These are phyloP conservation scores for Pyrenophora seminiperda DNA, from an alignment of 2,329 filamentous ascomycete species.

Conservation along the genomic window DNA sequence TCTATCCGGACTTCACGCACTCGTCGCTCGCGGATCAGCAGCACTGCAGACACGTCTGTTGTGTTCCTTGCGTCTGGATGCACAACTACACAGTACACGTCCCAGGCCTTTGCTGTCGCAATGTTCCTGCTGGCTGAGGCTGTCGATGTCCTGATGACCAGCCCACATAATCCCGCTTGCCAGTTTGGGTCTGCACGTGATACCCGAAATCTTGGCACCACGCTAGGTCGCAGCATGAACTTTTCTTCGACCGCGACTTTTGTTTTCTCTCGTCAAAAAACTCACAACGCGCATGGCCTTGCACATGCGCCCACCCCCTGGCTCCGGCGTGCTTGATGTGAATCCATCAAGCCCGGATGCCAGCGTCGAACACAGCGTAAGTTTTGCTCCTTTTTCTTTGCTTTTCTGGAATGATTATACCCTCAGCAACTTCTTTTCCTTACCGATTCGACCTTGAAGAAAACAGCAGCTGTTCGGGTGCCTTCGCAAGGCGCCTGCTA, in stretches of 20 bases:
- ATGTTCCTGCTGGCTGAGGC: neutral
- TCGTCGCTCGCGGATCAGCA: neutral
- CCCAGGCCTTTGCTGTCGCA: neutral
- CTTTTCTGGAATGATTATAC: conserved; percentile 70
- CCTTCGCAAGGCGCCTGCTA: conserved; percentile 73
- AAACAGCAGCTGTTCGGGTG: conserved; percentile 67
- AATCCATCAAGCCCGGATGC: conserved; percentile 2
- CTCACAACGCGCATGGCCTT: neutral
- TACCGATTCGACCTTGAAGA: conserved; percentile 89
- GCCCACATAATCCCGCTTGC: conserved; percentile 15
- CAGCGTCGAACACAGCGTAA: conserved; percentile 11
- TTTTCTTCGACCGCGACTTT: conserved; percentile 23
- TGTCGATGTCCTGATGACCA: conserved; percentile 13
- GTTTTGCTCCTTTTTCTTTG: conserved; percentile 14
- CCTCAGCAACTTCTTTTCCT: conserved; percentile 81
- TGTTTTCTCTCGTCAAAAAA: no score
- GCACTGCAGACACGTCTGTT: neutral
- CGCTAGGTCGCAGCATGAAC: conserved; percentile 23
- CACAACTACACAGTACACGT: neutral
- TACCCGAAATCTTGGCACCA: conserved; percentile 10
- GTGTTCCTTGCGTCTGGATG: no score
- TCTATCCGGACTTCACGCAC: conserved; percentile 15
- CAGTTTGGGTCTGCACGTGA: conserved; percentile 13
- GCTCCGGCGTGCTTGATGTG: conserved; percentile 10
- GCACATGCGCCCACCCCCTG: conserved; percentile 7